A percentile compares a stretch with the other conserved stretches of the same genome.
These are phyloP conservation scores for Xanthoconium separans DNA, from an alignment of 1,284 basidiomycete genomes.

Conservation along the genomic window DNA sequence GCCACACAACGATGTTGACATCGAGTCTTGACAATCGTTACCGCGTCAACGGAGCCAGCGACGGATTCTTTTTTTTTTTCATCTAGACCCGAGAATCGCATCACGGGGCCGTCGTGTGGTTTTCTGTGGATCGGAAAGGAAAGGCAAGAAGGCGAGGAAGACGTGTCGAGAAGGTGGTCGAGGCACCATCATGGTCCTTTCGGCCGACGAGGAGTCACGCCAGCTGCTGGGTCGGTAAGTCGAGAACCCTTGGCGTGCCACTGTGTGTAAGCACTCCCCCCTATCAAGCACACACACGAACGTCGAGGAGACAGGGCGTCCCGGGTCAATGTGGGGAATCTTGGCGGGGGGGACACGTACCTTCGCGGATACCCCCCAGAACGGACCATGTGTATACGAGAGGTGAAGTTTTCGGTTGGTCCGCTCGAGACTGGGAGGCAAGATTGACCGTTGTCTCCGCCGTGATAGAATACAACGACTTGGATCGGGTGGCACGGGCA, in stretches of 20 bases:
- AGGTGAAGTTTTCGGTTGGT: background rate
- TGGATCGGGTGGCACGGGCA: background rate
- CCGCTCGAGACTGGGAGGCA: background rate
- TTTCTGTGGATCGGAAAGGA: background rate
- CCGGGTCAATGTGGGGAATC: background rate
- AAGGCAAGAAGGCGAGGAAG: background rate
- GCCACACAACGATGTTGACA: too few species aligned
- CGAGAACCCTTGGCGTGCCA: background rate
- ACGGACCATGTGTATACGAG: conserved; percentile 1
- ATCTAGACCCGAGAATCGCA: background rate
- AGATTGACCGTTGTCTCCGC: background rate
- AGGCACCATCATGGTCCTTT: background rate
- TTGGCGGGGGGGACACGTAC: background rate
- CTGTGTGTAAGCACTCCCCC: too few species aligned
- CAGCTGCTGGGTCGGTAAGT: background rate
- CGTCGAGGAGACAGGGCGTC: background rate
- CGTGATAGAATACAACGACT: conserved; percentile 1
- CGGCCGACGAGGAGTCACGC: conserved; percentile 3
- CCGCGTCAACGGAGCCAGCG: background rate
- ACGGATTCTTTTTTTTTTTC: background rate
- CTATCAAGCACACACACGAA: background rate
- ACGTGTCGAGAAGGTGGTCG: background rate
- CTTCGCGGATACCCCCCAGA: conserved; percentile 5
- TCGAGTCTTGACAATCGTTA: background rate
- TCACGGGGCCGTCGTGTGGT: background rate